Base-by-base conservation (phyloP, 441 rosid genomes). In the Rhodomyrtus psidioides region DNA sequence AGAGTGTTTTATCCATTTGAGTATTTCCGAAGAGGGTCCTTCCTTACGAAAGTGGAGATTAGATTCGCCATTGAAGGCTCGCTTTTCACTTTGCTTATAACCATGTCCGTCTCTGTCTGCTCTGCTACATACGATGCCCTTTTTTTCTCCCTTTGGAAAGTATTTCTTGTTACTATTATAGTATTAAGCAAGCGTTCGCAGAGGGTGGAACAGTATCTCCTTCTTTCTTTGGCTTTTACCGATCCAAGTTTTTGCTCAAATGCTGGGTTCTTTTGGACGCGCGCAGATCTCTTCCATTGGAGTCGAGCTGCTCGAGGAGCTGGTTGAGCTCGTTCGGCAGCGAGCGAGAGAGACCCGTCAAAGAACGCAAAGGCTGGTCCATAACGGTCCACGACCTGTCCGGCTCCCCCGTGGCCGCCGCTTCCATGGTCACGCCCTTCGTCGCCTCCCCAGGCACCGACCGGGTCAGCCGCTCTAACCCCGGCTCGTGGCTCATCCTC, bases 301-400 rank as follows among this genome's bases (percentile, higher is more conserved):
- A 94, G 84, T 53, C 89, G 5, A 91, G 92, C 82, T 81, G 91
- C 84, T 86, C 94, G 7, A 88, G 96, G 84, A 89, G 93, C 87
- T 97, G 98, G 98, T 87, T 95, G 27, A 92, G 92, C 46, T 90
- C 98, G 34, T 96, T 95, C 81, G 96, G 98, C 2, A 95, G 99
- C 86, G 97, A 94, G 56, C 91, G 96, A 84, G 97, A 95, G 87
- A 89, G 95, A 24, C 95, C 95, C 0, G 93, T 92, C 5, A 96
- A 90, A 85, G 99, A 96, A 55, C 86, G 99, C 0, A 97, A 96
- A 85, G 99, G 99, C 59, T 97, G 99, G 98, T 94, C 98, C 3
- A 84, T 97, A 84, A 97, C 97, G 4, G 94, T 97, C 62, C 97
- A 97, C 85, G 98, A 97, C 81, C 89, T 96, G 7, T 96, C 98